A percentile compares a stretch with the other conserved stretches of the same genome.
Conservation (phyloP, 345 rosid genomes). For the Tarenaya hassleriana region DNA sequence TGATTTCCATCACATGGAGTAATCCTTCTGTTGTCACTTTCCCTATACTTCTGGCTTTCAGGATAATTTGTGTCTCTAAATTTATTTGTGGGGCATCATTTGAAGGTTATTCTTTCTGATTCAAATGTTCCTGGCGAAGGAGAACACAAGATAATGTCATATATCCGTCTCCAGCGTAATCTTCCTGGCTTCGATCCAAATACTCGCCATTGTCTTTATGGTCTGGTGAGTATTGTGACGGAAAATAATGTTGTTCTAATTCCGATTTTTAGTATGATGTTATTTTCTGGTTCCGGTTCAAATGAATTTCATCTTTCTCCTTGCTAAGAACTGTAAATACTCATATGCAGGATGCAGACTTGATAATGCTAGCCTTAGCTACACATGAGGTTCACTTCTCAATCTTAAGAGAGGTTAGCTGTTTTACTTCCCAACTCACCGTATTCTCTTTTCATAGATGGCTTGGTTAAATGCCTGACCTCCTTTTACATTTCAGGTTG, state of each 20-base stretch:
- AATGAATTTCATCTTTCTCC: slow-evolving; percentile 8
- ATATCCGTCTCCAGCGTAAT: slow-evolving; percentile 80
- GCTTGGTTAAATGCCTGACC: slow-evolving; percentile 3
- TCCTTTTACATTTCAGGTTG: slow-evolving; percentile 42
- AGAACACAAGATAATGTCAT: slow-evolving; percentile 97
- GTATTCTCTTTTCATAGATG: slow-evolving; percentile 12
- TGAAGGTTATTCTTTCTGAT: slow-evolving; percentile 99
- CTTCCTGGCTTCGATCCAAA: slow-evolving; percentile 87
- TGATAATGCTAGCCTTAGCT: slow-evolving; percentile 93
- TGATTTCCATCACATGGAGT: background rate
- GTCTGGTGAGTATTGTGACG: slow-evolving; percentile 56
- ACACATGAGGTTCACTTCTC: slow-evolving; percentile 99
- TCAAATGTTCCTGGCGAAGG: slow-evolving; percentile 97
- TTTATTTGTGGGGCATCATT: slow-evolving; percentile 52
- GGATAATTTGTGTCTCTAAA: slow-evolving; percentile 51
- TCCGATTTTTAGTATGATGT: slow-evolving; percentile 8
- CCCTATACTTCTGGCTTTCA: slow-evolving; percentile 37
- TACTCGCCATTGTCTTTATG: slow-evolving; percentile 86
- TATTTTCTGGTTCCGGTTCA: slow-evolving; percentile 5
- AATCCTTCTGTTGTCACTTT: slow-evolving; percentile 28
- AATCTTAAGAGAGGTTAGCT: slow-evolving; percentile 84
- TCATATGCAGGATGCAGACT: slow-evolving; percentile 85
- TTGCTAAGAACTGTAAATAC: slow-evolving; percentile 11
- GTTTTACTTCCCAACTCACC: background rate
- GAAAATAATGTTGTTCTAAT: slow-evolving; percentile 6